Conservation (phyloP, 2,329 filamentous ascomycete species). For the Apiospora kogelbergensis region DNA sequence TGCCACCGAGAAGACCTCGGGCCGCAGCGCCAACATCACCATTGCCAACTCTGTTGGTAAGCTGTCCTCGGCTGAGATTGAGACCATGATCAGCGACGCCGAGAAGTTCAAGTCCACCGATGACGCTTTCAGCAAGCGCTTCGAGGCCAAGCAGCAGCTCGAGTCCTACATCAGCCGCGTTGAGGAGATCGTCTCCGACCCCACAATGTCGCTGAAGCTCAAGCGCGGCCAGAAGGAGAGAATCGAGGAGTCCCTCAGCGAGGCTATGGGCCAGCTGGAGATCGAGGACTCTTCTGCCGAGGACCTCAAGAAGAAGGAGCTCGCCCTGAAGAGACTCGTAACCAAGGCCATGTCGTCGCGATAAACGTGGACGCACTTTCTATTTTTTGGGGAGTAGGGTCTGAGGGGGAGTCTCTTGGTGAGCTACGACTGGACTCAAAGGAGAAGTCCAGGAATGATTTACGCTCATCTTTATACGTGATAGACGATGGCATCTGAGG, state of each 20-base stretch:
- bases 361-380: constrained; percentile 48
- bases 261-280: constrained; percentile 97
- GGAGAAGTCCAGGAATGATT: constrained; percentile 24
- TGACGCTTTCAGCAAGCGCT: constrained; percentile 98
- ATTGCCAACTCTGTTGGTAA: constrained; percentile 99
- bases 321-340: constrained; percentile 94
- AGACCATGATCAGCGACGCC: constrained; percentile 96
- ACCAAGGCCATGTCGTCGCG: constrained; percentile 97
- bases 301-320: constrained; percentile 99
- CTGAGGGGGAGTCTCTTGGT: constrained; percentile 26
- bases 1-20: constrained; percentile 97
- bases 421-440: constrained; percentile 27
- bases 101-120: constrained; percentile 99
- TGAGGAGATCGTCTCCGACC: constrained; percentile 98
- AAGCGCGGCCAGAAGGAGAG: constrained; percentile 99
- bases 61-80: constrained; percentile 90
- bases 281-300: constrained; percentile 88
- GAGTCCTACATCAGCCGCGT: constrained; percentile 98
- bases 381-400: constrained; percentile 15
- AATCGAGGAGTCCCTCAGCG: constrained; percentile 95
- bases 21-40: constrained; percentile 98
- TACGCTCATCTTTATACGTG: constrained; percentile 23
- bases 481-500: constrained; percentile 26
- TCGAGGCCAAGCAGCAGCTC: constrained; percentile 98
- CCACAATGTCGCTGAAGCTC: constrained; percentile 91